Evolutionary conservation across 306 rosid genomes (phyloP), one percentile per base, ranked within the genome.

Genomic region (Cucurbita ficifolia): DNA sequence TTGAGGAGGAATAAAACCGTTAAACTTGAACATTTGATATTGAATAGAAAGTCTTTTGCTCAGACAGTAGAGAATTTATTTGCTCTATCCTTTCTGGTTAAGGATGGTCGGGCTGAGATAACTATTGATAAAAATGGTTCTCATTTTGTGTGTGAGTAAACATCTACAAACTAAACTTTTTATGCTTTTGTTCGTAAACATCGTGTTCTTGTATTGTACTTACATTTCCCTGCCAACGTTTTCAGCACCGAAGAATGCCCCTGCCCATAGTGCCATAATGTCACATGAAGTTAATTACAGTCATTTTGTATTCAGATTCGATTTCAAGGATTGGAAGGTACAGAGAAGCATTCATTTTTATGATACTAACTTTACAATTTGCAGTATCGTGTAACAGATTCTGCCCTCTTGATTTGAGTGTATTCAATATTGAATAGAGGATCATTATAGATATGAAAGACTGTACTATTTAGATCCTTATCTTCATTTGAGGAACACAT

Each of bases 241-340:
- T 76, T 42, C 88, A 92, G 96, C 84, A 4, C 98, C 98, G 0
- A 87, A 74, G 77, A 92, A 92, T 79, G 96, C 96, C 53, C 91
- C 98, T 0, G 82, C 83, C 16, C 83, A 87, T 14, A 76, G 78
- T 43, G 74, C 81, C 4, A 70, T 84, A 17, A 75, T 78, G 75
- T 84, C 90, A 8, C 81, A 82, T 68, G 82, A 84, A 65, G 91
- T 85, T 61, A 70, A 81, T 70, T 87, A 83, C 76, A 75, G 78
- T 59, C 96, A 88, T 79, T 93, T 93, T 79, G 83, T 93, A 59
- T 88, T 93, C 88, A 84, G 96, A 86, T 80, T 70, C 69, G 96
- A 93, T 81, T 90, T 78, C 77, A 73, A 84, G 56, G 96, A 93
- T 80, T 90, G 98, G 98, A 87, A 84, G 98, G 98, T 92, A 86